Base-by-base conservation (phyloP, 2,329 filamentous ascomycete species). In the Dryadomyces quercus-mongolicae region DNA sequence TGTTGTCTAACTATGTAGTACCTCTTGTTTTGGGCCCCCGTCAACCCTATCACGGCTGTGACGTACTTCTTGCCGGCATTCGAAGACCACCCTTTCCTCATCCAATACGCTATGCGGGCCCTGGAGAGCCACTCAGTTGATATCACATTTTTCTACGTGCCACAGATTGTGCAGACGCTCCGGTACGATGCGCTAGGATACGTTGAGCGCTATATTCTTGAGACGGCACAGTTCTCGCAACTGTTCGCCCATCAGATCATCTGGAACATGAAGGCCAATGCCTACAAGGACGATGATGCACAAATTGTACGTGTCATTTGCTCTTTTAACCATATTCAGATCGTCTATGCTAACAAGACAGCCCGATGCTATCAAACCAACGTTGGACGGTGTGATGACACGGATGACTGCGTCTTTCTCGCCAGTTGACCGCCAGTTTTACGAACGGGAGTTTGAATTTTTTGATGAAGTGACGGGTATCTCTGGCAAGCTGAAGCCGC, bases 211-310 rank as follows among this genome's bases (percentile, higher is more conserved):
- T 98, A 96, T 65, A 97, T 98, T 54, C 77, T 97, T 16, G 93
- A 99, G 71, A 96, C 94, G 0, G 93, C 91, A 1, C 92, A 94
- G 62, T 91, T 95, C 64, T 97, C 93, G n/a, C 93, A 97, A 68
- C 73, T 97, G 9, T 98, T 98, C 68, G 92, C 94, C 2, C 94
- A 99, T 67, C 93, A 99, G 64, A 97, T 98, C 61, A 98, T 99
- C 65, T 99, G 94, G 93, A 99, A 98, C 67, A 98, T 99, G 86
- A 98, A 97, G 68, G 93, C 93, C 36, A 99, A 98, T 67, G 88
- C 91, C 1, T 98, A 88, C 76, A 98, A 96, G 68, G 94, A 98
- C 60, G 92, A 98, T 63, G 89, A 96, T 61, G 91, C 86, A 15
- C 82, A 86, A 62, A 80, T 95, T 59, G 84, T 88, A 73, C 75